Percentiles rank a stretch among this genome's conserved stretches.
phyloP scores from a whole-genome alignment of 78 protist species.

The Dictyostelium citrinum region DNA sequence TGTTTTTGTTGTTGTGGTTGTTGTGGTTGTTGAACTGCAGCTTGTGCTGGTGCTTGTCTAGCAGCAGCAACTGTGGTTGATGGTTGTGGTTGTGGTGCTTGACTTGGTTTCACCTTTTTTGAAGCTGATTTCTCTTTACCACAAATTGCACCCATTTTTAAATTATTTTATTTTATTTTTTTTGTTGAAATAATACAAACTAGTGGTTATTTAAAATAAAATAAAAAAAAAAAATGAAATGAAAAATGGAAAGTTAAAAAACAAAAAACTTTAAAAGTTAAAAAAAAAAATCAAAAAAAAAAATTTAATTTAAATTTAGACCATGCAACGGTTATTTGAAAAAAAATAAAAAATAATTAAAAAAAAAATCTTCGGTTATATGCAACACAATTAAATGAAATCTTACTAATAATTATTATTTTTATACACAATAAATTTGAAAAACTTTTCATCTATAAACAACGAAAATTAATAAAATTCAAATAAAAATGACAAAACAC shows the following conservation, averaged over 20 bases:
- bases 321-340: not conserved
- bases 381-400: not conserved
- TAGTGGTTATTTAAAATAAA: not conserved
- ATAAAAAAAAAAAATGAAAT: not conserved
- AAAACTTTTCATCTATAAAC: not conserved
- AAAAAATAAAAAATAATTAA: not conserved
- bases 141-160: conserved; percentile 18
- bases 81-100: not conserved
- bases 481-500: not conserved
- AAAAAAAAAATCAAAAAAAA: not conserved
- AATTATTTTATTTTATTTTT: not conserved
- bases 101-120: not conserved
- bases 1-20: not conserved
- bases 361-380: not conserved
- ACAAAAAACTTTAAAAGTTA: not conserved
- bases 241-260: not conserved
- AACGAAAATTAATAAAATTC: not conserved
- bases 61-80: not conserved
- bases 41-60: not conserved
- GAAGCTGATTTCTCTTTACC: not conserved
- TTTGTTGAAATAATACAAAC: not conserved
- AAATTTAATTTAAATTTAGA: not conserved
- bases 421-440: not conserved
- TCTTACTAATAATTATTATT: not conserved
- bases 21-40: not conserved